Base-by-base conservation (phyloP, 805 yeast genomes). In the Kuraishia cidri region DNA sequence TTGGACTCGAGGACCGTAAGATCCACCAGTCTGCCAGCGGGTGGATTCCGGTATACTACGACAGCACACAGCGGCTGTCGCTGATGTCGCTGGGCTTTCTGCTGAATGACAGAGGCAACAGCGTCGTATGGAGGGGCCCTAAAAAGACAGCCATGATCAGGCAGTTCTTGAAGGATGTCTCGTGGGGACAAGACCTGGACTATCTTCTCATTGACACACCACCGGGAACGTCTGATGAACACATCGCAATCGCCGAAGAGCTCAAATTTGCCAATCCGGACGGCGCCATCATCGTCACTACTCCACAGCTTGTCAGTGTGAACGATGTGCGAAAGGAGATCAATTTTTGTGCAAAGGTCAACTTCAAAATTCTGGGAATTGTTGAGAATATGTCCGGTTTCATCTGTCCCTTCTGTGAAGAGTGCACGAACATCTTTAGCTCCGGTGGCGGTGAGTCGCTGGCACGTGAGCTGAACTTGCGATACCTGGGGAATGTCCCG, bases 101-200 rank as follows among this genome's bases (percentile, higher is more conserved):
- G 32, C 58, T 92, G 5, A 78, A 80, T 17, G 79, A 85, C 48
- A 58, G 97, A 40, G 94, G 94, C 18, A 84, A 81, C 46, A 77
- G 94, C 17, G 92, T 92, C 12, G 97, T 92, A 7, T 92, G 99
- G 99, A 67, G 97, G 49, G 99, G 99, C 0, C 98, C 99, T 3
- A 87, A 90, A 57, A 92, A 94, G 52, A 88, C 97, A 0, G 96
- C 97, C 10, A 92, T 92, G 97, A 83, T 92, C 24, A 72, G 88
- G 39, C 99, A 92, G 58, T 90, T 92, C 50, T 63, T 94, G 26
- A 72, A 75, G 39, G 97, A 92, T 52, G 95, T 90, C 2, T 72
- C 73, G 19, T 92, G 99, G 99, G 95, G 86, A 0, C 70, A 67
- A 13, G 61, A 69, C 18, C 75, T 85, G 35, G 75, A 79, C 46